Percentiles rank a stretch among this genome's conserved stretches.
These are phyloP conservation scores for Mycena rosella DNA, from an alignment of 768 basidiomycete genomes.

Conservation along the genomic window DNA sequence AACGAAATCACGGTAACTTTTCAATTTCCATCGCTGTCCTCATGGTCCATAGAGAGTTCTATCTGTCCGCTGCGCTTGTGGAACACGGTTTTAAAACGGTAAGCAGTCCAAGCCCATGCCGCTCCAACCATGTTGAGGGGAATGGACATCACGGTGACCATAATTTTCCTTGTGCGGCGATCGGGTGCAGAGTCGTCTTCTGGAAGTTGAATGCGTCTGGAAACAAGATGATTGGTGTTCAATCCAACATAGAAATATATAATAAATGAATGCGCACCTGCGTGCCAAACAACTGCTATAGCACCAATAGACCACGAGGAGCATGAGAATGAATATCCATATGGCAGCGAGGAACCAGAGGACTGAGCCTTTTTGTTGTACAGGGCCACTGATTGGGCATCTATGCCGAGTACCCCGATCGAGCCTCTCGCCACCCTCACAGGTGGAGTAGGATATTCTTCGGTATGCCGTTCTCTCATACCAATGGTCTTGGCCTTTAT, in stretches of 20 bases:
- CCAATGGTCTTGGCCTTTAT: conserved; percentile 81
- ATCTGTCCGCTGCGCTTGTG: not conserved
- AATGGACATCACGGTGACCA: not conserved
- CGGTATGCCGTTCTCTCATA: conserved; percentile 94
- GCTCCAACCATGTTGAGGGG: not conserved
- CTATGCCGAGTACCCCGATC: not conserved
- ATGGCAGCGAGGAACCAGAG: not conserved
- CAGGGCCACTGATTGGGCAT: not conserved
- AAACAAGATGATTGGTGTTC: not conserved
- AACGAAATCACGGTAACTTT: too few relatives aligned
- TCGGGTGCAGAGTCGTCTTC: not conserved
- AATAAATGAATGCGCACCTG: not conserved
- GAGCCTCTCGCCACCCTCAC: not conserved
- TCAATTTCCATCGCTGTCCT: too few relatives aligned
- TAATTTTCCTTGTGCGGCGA: not conserved
- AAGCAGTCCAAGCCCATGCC: not conserved
- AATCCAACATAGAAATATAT: not conserved
- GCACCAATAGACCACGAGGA: not conserved
- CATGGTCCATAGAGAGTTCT: not conserved
- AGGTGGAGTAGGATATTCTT: not conserved
- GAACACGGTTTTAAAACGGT: not conserved
- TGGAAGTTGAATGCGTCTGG: not conserved
- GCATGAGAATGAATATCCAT: not conserved
- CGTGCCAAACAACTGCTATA: not conserved
- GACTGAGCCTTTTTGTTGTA: not conserved